A percentile compares a stretch with the other conserved stretches of the same genome.
These are phyloP conservation scores for Trypethelium eluteriae DNA, from an alignment of 495 filamentous ascomycete genomes.

Conservation along the genomic window DNA sequence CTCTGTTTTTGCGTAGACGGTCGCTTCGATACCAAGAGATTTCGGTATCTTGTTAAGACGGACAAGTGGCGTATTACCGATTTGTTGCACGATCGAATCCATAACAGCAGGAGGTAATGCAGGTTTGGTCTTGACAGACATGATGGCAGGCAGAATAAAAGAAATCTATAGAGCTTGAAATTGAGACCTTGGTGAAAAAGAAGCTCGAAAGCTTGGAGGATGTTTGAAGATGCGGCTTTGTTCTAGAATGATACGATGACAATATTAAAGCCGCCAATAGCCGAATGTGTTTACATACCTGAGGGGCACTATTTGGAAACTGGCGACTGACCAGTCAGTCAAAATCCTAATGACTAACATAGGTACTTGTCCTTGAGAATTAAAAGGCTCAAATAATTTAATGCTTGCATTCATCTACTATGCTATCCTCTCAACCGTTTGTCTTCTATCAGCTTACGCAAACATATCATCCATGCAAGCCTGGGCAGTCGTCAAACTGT, in stretches of 20 bases:
- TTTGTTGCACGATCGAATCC: conserved; percentile 57
- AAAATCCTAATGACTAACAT: too few species aligned
- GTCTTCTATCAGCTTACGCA: too few species aligned
- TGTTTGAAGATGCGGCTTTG: not conserved
- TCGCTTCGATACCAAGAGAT: conserved; percentile 76
- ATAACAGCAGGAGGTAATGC: conserved; percentile 51
- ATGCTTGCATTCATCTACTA: too few species aligned
- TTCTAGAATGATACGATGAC: not conserved
- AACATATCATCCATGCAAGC: too few species aligned
- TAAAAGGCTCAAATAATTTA: too few species aligned
- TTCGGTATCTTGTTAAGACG: conserved; percentile 86
- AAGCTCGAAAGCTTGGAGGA: not conserved
- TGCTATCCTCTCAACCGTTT: too few species aligned
- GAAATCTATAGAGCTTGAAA: not conserved
- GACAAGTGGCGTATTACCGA: conserved; percentile 92
- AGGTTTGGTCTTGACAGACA: conserved; percentile 46
- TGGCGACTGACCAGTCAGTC: too few species aligned
- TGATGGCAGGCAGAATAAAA: conserved; percentile 21
- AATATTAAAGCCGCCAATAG: conserved; percentile 1
- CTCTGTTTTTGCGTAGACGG: conserved; percentile 91
- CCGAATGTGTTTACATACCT: not conserved
- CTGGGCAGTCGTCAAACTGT: too few species aligned
- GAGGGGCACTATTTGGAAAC: too few species aligned
- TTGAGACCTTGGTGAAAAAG: not conserved
- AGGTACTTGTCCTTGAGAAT: too few species aligned